Evolutionary conservation across 805 yeast species (phyloP), one percentile per base, ranked within the genome.

Genomic region (Kazachstania africana): DNA sequence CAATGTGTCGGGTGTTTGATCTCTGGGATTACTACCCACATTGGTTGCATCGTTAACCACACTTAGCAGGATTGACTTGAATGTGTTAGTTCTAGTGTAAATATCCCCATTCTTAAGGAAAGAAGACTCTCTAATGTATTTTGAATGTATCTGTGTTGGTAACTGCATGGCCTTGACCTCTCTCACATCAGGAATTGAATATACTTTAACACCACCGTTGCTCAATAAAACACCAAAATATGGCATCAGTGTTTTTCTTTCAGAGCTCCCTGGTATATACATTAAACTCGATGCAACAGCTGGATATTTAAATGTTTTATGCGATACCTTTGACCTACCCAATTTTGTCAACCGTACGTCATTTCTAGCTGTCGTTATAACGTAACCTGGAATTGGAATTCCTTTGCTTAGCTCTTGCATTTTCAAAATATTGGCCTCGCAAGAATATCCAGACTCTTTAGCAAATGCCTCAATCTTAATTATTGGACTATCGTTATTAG

Each of bases 341-440:
- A 74, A 65, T 15, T 70, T 66, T 15, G 78, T 42, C 0, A 81
- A 66, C 29, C 91, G 62, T 2, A 82, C 61, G 42, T 81, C 93
- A 19, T 65, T 57, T 3, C 55, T 43, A 0, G 87, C 72, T 0
- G 74, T 59, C 0, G 70, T 61, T 3, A 81, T 53, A 0, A 83
- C 47, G 5, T 70, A 65, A 1, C 93, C 87, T 1, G 73, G 73
- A n/a, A 75, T 62, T 1, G 63, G 43, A 4, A 72, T 48, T 1
- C 87, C 91, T 16, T 70, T 66, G 1, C 77, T 64, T 32, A 87
- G 61, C 27, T 69, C 67, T 15, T 64, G 63, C 62, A 80, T 70
- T 14, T 62, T 61, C 1, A 66, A 69, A 30, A 74, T 60, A 1
- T 68, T 64, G 0, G 95, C 94, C 4, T 62, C 60, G 3, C 82